A percentile compares a stretch with the other conserved stretches of the same genome.
Evolutionary conservation across 2,329 filamentous ascomycete genomes (phyloP).

Genomic region (Ceratocystis ficicola): DNA sequence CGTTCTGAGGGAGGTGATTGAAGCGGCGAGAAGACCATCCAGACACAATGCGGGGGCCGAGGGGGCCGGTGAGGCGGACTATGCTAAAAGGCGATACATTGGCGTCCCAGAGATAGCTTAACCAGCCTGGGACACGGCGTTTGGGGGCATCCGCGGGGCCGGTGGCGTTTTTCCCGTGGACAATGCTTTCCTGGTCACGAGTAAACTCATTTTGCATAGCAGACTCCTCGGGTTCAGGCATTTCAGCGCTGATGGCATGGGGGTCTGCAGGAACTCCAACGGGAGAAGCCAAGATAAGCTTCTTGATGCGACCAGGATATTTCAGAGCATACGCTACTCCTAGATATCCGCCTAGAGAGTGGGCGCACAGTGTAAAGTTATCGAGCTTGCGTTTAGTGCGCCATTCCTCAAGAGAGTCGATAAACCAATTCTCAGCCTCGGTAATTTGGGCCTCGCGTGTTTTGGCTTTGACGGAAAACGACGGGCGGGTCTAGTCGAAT

Average conservation of each 20-base stretch:
- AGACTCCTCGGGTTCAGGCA: conserved; percentile 66
- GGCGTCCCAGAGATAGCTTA: conserved; percentile 89
- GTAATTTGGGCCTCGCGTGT: conserved; percentile 65
- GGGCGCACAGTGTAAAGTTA: conserved; percentile 82
- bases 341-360: conserved; percentile 89
- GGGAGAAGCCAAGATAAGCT: conserved; percentile 86
- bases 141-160: conserved; percentile 30
- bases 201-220: conserved; percentile 66
- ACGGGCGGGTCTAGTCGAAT: conserved; percentile 47
- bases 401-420: conserved; percentile 96
- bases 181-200: conserved; percentile 52
- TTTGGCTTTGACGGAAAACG: conserved; percentile 76
- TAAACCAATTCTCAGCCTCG: conserved; percentile 90
- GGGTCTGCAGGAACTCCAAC: conserved; percentile 93
- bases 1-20: conserved; percentile 67
- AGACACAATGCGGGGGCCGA: conserved; percentile 83
- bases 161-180: conserved; percentile 28
- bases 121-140: conserved; percentile 65
- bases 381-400: conserved; percentile 78
- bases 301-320: conserved; percentile 88
- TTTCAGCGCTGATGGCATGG: conserved; percentile 66
- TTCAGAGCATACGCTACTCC: conserved; percentile 91
- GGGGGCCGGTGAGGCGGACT: conserved; percentile 73
- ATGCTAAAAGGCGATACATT: conserved; percentile 93
- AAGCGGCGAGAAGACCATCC: conserved; percentile 92